Base-by-base conservation (phyloP, 306 rosid genomes). In the Astragalus membranaceus region DNA sequence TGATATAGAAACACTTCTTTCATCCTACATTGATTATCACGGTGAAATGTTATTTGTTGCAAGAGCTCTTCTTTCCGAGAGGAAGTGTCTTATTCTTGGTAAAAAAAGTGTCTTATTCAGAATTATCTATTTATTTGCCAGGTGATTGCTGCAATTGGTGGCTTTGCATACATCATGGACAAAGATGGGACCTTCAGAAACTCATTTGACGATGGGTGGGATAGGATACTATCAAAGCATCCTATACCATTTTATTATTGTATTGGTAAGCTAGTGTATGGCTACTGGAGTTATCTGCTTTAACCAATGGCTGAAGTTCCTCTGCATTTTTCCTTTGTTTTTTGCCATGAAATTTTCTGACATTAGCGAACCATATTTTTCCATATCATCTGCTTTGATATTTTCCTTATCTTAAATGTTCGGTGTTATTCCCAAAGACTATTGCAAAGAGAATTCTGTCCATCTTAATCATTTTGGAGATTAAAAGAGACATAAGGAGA, bases 161-260 rank as follows among this genome's bases (percentile, higher is more conserved):
- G 89, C 78, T 95, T 91, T 76, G 97, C 99, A 0, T 95, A 83
- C 85, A 57, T 95, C 29, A 87, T 91, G 97, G 99, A 95, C 87
- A 95, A 85, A 83, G 97, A 95, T 79, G 99, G 97, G 32, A 51
- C 79, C 53, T 95, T 91, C 87, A 89, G 97, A 84, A 91, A 91
- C 81, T 91, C 99, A 15, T 95, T 95, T 72, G 87, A 85, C 72
- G 99, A 89, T 77, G 89, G 97, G 63, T 95, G 99, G 99, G 97
- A 95, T 86, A 86, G 85, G 67, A 85, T 95, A 84, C 83, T 95
- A 67, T 95, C 99, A 73, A 95, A 79, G 73, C 99, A 89, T 81
- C 99, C 99, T 14, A 81, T 95, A 77, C 99, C 99, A 75, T 95
- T 95, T 78, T 95, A 95, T 78, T 95, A 91, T 70, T 86, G 95